phyloP scores from a whole-genome alignment of 1,139 yeast species.

The Lodderomyces beijingensis region DNA sequence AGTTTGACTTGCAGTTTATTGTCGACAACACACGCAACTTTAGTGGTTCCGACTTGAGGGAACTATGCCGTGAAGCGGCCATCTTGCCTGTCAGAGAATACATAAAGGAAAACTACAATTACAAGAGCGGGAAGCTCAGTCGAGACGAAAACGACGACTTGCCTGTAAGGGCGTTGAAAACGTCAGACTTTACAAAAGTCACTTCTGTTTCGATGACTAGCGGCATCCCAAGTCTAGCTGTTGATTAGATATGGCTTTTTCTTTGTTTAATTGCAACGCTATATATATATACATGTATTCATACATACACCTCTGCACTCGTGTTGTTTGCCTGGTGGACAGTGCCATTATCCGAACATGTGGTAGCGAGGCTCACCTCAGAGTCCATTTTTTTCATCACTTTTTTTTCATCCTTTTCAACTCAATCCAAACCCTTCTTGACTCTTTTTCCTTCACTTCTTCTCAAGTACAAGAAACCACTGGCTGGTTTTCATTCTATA shows the following conservation, averaged over 20 bases:
- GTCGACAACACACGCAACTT: constrained; percentile 66
- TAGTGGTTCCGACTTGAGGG: constrained; percentile 91
- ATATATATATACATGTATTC: too few relatives aligned
- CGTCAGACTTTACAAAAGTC: constrained; percentile 41
- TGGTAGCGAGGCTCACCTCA: too few relatives aligned
- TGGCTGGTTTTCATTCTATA: too few relatives aligned
- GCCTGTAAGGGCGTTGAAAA: constrained; percentile 41
- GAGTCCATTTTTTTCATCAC: too few relatives aligned
- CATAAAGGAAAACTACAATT: constrained; percentile 47
- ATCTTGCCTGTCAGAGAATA: constrained; percentile 84
- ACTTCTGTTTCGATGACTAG: background rate
- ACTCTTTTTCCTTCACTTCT: too few relatives aligned
- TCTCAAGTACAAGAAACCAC: too few relatives aligned
- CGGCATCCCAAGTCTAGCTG: constrained; percentile 25
- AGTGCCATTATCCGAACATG: too few relatives aligned
- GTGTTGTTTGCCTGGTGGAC: too few relatives aligned
- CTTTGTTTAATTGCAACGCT: too few relatives aligned
- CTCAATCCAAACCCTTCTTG: too few relatives aligned
- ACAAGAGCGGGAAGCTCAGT: constrained; percentile 40
- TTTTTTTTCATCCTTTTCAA: too few relatives aligned
- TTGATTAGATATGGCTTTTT: constrained; percentile 20
- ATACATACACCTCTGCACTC: too few relatives aligned
- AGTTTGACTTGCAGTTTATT: constrained; percentile 59
- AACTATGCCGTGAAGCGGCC: constrained; percentile 90
- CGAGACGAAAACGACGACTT: constrained; percentile 20